Percentiles rank a stretch among this genome's conserved stretches.
phyloP scores from a whole-genome alignment of 148 eudicot genomes.

The Pharnaceum exiguum region DNA sequence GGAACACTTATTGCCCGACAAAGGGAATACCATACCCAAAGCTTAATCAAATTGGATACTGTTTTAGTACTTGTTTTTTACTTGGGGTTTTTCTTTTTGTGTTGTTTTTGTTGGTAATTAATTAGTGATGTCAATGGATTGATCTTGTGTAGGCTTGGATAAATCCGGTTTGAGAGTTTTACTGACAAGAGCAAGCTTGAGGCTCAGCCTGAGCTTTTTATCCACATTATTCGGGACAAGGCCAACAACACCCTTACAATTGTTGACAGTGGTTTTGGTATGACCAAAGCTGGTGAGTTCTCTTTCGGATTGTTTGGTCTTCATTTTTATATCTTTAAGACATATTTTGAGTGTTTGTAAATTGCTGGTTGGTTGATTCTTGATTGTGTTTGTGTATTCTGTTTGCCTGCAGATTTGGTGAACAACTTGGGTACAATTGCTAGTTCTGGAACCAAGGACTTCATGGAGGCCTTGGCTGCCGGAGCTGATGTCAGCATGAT shows the following conservation, averaged over 20 bases:
- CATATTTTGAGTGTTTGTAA: too few relatives aligned
- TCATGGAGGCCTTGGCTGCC: slow-evolving; percentile 57
- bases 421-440: slow-evolving; percentile 54
- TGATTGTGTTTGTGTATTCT: not conserved
- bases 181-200: slow-evolving; percentile 45
- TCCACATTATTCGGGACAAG: slow-evolving; percentile 43
- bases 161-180: slow-evolving; percentile 42
- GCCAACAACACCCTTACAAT: slow-evolving; percentile 38
- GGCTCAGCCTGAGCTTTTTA: slow-evolving; percentile 40
- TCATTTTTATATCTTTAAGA: not conserved
- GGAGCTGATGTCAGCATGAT: slow-evolving; percentile 67
- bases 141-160: slow-evolving; percentile 27
- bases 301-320: not conserved
- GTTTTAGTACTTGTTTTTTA: too few relatives aligned
- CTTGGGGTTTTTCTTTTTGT: not conserved
- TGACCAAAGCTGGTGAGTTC: slow-evolving; percentile 43
- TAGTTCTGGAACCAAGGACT: slow-evolving; percentile 48
- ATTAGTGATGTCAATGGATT: too few relatives aligned
- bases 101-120: not conserved
- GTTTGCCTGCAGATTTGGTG: slow-evolving; percentile 38
- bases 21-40: too few relatives aligned
- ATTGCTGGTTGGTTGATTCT: not conserved
- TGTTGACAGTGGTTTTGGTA: slow-evolving; percentile 52
- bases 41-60: too few relatives aligned
- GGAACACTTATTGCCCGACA: too few relatives aligned